phyloP scores from a whole-genome alignment of 2,329 filamentous ascomycete species.

The Tothia fuscella region DNA sequence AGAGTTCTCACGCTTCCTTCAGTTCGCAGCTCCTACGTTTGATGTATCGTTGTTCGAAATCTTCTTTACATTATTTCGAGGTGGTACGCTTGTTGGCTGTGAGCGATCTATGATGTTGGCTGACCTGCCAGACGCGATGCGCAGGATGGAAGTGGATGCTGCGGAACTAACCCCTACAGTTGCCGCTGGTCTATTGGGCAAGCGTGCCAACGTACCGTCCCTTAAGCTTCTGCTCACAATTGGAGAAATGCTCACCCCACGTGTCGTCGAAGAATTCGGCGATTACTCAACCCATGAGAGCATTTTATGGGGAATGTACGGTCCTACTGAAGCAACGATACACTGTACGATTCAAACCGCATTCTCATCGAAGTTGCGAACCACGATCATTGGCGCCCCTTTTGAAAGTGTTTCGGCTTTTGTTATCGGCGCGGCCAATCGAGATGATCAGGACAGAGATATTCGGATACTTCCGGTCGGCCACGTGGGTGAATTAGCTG shows the following conservation, averaged over 20 bases:
- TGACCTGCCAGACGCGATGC: constrained; percentile 59
- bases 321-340: constrained; percentile 82
- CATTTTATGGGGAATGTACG: constrained; percentile 87
- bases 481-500: constrained; percentile 63
- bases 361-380: constrained; percentile 44
- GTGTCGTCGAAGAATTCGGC: constrained; percentile 71
- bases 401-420: constrained; percentile 73
- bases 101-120: constrained; percentile 58
- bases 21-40: constrained; percentile 87
- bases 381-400: constrained; percentile 63
- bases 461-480: constrained; percentile 50
- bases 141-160: constrained; percentile 58
- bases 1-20: constrained; percentile 64
- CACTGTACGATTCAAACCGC: constrained; percentile 68
- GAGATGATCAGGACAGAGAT: constrained; percentile 14
- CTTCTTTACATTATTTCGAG: constrained; percentile 72
- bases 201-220: constrained; percentile 52
- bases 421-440: constrained; percentile 41
- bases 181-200: constrained; percentile 61
- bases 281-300: constrained; percentile 39
- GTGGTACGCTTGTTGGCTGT: constrained; percentile 60
- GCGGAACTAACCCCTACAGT: constrained; percentile 86
- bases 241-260: constrained; percentile 78
- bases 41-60: constrained; percentile 94
- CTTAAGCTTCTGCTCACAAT: constrained; percentile 71